Conservation (phyloP, 305 asterid genomes). For the Fraxinus xanthoxyloides region DNA sequence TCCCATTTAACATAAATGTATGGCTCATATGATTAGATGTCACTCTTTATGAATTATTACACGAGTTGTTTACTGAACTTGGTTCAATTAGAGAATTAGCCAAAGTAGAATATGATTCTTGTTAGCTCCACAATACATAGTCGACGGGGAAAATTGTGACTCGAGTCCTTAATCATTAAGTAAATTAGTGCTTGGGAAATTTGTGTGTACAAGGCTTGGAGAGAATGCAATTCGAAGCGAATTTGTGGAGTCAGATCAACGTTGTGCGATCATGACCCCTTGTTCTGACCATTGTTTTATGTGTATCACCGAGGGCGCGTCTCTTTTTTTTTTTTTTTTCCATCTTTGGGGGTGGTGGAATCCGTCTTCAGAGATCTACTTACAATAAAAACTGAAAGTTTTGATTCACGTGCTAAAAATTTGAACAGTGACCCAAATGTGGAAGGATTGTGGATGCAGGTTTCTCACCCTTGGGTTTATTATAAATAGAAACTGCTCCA, state of each 20-base stretch:
- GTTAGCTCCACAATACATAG: neutral
- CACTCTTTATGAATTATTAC: neutral
- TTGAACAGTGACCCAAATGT: neutral
- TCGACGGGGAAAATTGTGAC: neutral
- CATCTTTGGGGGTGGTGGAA: neutral
- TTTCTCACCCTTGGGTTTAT: neutral
- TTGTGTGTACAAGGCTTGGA: neutral
- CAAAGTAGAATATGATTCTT: neutral
- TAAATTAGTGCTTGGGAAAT: neutral
- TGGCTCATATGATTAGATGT: neutral
- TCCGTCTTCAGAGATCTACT: neutral
- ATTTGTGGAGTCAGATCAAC: neutral
- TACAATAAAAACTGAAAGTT: neutral
- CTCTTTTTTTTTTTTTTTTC: neutral
- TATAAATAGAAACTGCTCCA: neutral
- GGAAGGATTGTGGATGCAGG: neutral
- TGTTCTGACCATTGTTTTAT: neutral
- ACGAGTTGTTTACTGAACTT: neutral
- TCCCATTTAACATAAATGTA: neutral
- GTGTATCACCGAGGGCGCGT: neutral
- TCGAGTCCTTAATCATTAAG: neutral
- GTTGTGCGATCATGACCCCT: neutral
- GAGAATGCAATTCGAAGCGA: neutral
- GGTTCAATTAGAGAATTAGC: neutral
- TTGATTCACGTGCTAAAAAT: neutral